Evolutionary conservation across 176 grass and related monocot genomes (phyloP).

Genomic region (Cocos nucifera): DNA sequence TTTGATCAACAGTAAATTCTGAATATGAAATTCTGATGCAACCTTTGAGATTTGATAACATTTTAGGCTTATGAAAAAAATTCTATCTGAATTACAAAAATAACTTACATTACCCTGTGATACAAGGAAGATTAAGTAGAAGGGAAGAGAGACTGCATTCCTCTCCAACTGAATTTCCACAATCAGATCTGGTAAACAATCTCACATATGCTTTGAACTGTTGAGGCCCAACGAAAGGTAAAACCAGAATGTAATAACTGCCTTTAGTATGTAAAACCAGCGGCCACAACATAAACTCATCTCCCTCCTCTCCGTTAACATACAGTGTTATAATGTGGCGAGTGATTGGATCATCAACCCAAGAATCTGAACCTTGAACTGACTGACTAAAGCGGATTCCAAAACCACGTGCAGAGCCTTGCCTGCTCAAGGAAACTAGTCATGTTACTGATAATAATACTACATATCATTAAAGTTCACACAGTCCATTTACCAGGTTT

Average conservation of each 20-base stretch:
- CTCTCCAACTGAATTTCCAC: constrained; percentile 66
- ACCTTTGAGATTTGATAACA: no score
- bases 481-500: no score
- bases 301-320: constrained; percentile 30
- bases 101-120: constrained; percentile 99
- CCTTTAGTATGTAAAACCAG: constrained; percentile 66
- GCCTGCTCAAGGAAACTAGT: constrained; percentile 25
- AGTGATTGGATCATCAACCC: constrained; percentile 83
- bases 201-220: constrained; percentile 49
- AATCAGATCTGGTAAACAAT: constrained; percentile 52
- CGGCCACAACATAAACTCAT: constrained; percentile 65
- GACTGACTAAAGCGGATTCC: constrained; percentile 53
- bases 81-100: not conserved
- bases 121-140: constrained; percentile 86
- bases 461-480: no score
- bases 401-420: constrained; percentile 63
- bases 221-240: constrained; percentile 64
- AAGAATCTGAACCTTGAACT: constrained; percentile 60
- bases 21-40: no score
- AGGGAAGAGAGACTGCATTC: constrained; percentile 62
- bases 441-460: no score
- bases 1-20: no score
- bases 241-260: constrained; percentile 59
- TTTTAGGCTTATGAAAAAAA: no score
- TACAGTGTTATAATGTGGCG: constrained; percentile 63